A percentile compares a stretch with the other conserved stretches of the same genome.
Evolutionary conservation across 352 stramenopile species (phyloP).

Genomic region (Aphanomyces invadans): DNA sequence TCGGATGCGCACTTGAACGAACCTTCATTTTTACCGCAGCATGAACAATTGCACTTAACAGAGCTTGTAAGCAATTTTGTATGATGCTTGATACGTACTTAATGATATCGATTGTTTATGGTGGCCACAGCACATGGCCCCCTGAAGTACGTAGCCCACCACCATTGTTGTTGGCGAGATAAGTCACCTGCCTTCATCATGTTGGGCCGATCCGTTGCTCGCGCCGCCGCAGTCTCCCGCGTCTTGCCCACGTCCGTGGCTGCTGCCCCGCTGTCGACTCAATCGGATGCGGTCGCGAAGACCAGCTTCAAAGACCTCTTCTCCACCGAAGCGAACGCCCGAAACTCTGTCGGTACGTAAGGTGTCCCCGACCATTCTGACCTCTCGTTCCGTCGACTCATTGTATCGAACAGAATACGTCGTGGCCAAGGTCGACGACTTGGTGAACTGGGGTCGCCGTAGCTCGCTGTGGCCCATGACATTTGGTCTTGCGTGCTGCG

Average conservation of each 20-base stretch:
- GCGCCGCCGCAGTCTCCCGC: constrained; percentile 5
- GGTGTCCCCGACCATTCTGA: constrained; percentile 6
- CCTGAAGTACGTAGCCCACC: neutral
- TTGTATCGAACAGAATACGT: constrained; percentile 86
- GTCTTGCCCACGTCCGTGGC: neutral
- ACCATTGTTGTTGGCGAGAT: neutral
- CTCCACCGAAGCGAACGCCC: constrained; percentile 51
- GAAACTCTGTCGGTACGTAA: constrained; percentile 75
- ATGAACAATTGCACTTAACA: too few species aligned
- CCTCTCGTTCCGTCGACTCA: neutral
- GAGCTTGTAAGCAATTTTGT: too few species aligned
- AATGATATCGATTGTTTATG: neutral
- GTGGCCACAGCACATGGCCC: neutral
- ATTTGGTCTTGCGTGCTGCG: constrained; percentile 98
- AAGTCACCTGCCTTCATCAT: constrained; percentile 2
- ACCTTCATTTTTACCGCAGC: neutral
- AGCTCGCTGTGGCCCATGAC: constrained; percentile 99
- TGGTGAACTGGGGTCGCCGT: constrained; percentile 98
- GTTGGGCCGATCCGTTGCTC: constrained; percentile 14
- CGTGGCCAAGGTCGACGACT: constrained; percentile 94
- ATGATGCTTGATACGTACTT: neutral
- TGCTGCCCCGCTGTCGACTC: constrained; percentile 18
- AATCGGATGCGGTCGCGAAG: constrained; percentile 37
- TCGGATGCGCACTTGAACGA: neutral
- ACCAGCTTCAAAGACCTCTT: constrained; percentile 69